Percentiles rank a stretch among this genome's conserved stretches.
phyloP scores from a whole-genome alignment of 139 green algal species.

The Chlorella sp. region DNA sequence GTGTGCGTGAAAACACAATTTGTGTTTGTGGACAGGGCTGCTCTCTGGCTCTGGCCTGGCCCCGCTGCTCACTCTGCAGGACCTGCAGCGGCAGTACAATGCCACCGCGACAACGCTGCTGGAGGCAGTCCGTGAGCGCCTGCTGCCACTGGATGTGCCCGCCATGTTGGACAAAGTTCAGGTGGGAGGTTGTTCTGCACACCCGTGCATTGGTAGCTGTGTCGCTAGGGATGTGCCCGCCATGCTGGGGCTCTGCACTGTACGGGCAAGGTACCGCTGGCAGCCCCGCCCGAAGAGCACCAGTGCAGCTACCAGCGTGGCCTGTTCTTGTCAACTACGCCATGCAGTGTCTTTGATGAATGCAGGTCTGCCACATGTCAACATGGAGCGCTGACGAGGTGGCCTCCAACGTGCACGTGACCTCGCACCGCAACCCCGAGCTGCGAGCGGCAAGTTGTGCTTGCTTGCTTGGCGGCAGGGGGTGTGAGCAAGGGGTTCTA shows the following conservation, averaged over 20 bases:
- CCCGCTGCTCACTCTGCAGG: not conserved
- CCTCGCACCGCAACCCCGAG: not conserved
- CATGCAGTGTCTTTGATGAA: too few relatives aligned
- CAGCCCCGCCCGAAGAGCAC: too few relatives aligned
- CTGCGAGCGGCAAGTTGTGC: not conserved
- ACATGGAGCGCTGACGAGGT: not conserved
- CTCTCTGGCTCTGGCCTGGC: not conserved
- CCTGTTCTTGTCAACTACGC: too few relatives aligned
- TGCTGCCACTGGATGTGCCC: not conserved
- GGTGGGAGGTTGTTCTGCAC: not conserved
- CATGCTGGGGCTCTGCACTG: too few relatives aligned
- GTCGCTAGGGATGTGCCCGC: too few relatives aligned
- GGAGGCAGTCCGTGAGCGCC: not conserved
- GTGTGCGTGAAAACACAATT: not conserved
- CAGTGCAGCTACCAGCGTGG: too few relatives aligned
- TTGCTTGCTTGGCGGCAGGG: too few relatives aligned
- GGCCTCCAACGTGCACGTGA: not conserved
- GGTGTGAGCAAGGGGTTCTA: too few relatives aligned
- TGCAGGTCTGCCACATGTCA: conserved; percentile 27
- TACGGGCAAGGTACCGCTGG: too few relatives aligned
- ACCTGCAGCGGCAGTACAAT: conserved; percentile 16
- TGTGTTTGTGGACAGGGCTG: too few relatives aligned
- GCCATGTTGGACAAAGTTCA: not conserved
- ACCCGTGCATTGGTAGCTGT: too few relatives aligned
- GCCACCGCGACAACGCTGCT: not conserved